Conservation (phyloP, 1,284 basidiomycete species). For the Ganoderma sp. region DNA sequence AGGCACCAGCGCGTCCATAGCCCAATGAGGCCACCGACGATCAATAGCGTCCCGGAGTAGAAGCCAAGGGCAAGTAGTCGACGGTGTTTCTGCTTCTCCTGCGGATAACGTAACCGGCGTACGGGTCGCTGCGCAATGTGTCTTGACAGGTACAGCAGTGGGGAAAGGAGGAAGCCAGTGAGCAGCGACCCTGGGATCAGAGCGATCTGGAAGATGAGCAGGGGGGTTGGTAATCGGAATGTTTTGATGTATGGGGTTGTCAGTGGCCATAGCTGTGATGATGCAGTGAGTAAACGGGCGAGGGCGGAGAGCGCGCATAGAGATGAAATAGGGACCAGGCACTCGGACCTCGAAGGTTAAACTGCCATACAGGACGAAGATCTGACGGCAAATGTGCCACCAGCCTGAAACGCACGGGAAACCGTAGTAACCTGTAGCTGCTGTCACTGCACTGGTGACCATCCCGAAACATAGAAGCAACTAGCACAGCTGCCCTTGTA, state of each 20-base stretch:
- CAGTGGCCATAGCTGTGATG: conserved; percentile 74
- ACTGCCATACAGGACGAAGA: background rate
- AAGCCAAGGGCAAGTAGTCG: conserved; percentile 87
- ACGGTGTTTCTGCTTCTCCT: conserved; percentile 86
- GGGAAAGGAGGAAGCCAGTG: conserved; percentile 92
- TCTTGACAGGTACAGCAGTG: conserved; percentile 90
- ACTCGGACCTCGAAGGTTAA: background rate
- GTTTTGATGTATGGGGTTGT: conserved; percentile 91
- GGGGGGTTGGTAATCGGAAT: conserved; percentile 90
- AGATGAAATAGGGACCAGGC: background rate
- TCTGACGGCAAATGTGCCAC: background rate
- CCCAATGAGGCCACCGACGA: conserved; percentile 88
- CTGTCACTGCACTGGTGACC: background rate
- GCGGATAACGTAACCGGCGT: conserved; percentile 87
- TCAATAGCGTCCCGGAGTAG: conserved; percentile 78
- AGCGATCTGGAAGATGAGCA: conserved; percentile 92
- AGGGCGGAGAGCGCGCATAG: conserved; percentile 7
- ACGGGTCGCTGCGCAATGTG: conserved; percentile 92
- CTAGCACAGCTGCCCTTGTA: background rate
- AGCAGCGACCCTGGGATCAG: conserved; percentile 93
- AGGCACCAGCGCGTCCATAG: conserved; percentile 93
- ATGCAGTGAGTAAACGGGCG: conserved; percentile 10
- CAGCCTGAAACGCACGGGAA: background rate
- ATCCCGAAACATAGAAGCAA: background rate
- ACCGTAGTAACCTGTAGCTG: background rate